A percentile compares a stretch with the other conserved stretches of the same genome.
Evolutionary conservation across 179 eudicot species (phyloP).

Genomic region (Pouteria campechiana): DNA sequence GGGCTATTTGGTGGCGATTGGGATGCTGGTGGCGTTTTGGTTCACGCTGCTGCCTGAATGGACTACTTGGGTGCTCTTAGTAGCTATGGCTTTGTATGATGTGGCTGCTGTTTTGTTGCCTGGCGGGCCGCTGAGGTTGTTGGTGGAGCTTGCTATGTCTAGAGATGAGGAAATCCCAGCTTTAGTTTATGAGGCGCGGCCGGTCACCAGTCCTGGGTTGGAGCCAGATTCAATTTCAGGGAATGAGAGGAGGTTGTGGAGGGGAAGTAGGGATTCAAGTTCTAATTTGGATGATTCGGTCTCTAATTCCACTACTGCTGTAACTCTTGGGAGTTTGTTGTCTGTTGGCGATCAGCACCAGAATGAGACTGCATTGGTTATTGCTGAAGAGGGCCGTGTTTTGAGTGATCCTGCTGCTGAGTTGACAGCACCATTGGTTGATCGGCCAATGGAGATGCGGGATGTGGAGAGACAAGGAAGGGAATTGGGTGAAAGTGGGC

Average conservation of each 20-base stretch:
- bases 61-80: slow-evolving; percentile 95
- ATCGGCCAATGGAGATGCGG: slow-evolving; percentile 29
- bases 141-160: slow-evolving; percentile 88
- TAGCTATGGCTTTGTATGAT: slow-evolving; percentile 88
- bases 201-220: slow-evolving; percentile 28
- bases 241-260: slow-evolving; percentile 62
- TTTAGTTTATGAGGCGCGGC: slow-evolving; percentile 90
- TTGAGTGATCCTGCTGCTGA: slow-evolving; percentile 17
- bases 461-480: slow-evolving; percentile 13
- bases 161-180: slow-evolving; percentile 98
- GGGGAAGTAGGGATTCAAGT: slow-evolving; percentile 17
- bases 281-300: slow-evolving; percentile 13
- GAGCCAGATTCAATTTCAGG: slow-evolving; percentile 4
- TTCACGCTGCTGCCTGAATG: slow-evolving; percentile 93
- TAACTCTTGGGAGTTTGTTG: slow-evolving; percentile 1
- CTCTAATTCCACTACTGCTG: slow-evolving; percentile 1
- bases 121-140: slow-evolving; percentile 68
- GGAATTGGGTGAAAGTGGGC: slow-evolving; percentile 20
- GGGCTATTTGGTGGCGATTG: slow-evolving; percentile 75
- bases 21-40: slow-evolving; percentile 88
- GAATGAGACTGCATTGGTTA: slow-evolving; percentile 21
- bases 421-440: slow-evolving; percentile 58
- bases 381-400: slow-evolving; percentile 38
- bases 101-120: slow-evolving; percentile 94
- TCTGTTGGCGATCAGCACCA: slow-evolving; percentile 15